phyloP scores from a whole-genome alignment of 306 rosid species.

The Senna tora region DNA sequence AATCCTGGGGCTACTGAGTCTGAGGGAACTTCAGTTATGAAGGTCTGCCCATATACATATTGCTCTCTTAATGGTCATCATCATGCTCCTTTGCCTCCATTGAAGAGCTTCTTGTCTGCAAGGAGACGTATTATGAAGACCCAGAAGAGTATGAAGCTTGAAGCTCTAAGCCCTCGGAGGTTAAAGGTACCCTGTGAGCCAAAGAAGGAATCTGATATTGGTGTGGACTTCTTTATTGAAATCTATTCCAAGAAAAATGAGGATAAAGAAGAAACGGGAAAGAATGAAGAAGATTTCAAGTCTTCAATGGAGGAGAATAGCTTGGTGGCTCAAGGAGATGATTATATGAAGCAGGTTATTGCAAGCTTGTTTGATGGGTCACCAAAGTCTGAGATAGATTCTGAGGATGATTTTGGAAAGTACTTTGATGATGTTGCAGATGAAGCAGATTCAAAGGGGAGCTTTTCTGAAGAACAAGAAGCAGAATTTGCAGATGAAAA shows the following conservation, averaged over 20 bases:
- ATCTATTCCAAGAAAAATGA: conserved; percentile 51
- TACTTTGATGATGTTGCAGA: conserved; percentile 17
- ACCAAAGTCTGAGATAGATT: conserved; percentile 42
- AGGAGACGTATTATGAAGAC: conserved; percentile 69
- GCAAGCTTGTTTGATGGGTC: conserved; percentile 39
- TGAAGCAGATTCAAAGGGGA: conserved; percentile 34
- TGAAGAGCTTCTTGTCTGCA: conserved; percentile 79
- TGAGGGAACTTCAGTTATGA: conserved; percentile 76
- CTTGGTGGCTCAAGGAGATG: conserved; percentile 14
- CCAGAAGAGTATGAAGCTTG: conserved; percentile 56
- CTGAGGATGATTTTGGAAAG: conserved; percentile 36
- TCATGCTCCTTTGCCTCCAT: conserved; percentile 66
- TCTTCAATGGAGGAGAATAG: conserved; percentile 33
- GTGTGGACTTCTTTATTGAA: conserved; percentile 61
- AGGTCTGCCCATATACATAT: conserved; percentile 86
- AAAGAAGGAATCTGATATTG: conserved; percentile 36
- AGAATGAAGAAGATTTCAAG: conserved; percentile 27
- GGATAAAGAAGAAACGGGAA: conserved; percentile 27
- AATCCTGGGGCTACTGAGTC: conserved; percentile 74
- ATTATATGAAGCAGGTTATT: conserved; percentile 21
- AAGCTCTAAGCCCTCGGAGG: conserved; percentile 49
- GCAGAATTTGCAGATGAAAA: conserved; percentile 37
- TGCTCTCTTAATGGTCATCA: conserved; percentile 95
- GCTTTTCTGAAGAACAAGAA: conserved; percentile 33
- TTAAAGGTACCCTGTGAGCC: conserved; percentile 40